Evolutionary conservation across 2,329 filamentous ascomycete genomes (phyloP).

Genomic region (Herpotrichia juniperi): DNA sequence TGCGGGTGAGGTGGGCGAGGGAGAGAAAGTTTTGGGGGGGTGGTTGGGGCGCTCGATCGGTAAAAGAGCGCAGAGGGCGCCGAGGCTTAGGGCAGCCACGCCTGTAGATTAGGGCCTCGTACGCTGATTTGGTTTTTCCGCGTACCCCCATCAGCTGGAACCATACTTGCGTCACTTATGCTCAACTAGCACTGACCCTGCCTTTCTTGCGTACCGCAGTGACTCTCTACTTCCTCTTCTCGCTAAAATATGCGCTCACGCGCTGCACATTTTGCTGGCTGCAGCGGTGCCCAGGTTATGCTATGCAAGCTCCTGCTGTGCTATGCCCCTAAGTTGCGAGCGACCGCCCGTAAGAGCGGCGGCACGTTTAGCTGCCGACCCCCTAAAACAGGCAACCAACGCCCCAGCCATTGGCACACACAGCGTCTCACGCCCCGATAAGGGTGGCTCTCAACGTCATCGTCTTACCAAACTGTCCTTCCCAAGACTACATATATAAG

Average conservation of each 20-base stretch:
- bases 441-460: too few relatives aligned
- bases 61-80: conserved; percentile 3
- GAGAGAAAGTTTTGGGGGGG: neutral
- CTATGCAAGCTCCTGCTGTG: too few relatives aligned
- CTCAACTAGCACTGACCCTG: too few relatives aligned
- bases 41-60: conserved; percentile 2
- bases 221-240: too few relatives aligned
- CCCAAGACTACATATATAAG: too few relatives aligned
- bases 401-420: conserved; percentile 9
- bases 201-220: too few relatives aligned
- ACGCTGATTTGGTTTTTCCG: neutral
- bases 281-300: too few relatives aligned
- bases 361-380: conserved; percentile 3
- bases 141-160: neutral
- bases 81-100: too few relatives aligned
- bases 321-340: conserved; percentile 4
- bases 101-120: too few relatives aligned
- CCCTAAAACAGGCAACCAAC: conserved; percentile 3
- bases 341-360: conserved; percentile 18
- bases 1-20: neutral
- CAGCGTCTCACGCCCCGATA: conserved; percentile 7
- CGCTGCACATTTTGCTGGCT: too few relatives aligned
- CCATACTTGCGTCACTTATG: neutral
- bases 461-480: too few relatives aligned
- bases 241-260: too few relatives aligned